A percentile compares a stretch with the other conserved stretches of the same genome.
phyloP scores from a whole-genome alignment of 805 yeast genomes.

The Peterozyma xylosa region DNA sequence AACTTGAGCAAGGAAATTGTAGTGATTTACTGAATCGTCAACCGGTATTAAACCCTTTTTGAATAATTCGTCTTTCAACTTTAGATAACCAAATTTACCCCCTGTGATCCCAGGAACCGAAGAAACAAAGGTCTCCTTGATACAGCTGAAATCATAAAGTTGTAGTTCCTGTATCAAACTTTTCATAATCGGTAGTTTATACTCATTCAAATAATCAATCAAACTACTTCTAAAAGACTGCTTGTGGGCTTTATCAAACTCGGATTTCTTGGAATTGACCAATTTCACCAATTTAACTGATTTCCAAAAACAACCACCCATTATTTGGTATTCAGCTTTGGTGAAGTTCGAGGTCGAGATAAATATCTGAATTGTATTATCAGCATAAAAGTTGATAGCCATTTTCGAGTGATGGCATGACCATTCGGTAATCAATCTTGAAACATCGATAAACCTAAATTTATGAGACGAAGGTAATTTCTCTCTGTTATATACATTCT shows the following conservation, averaged over 20 bases:
- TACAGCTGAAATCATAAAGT: constrained; percentile 33
- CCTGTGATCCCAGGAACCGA: constrained; percentile 39
- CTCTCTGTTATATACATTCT: constrained; percentile 26
- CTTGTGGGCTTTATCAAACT: constrained; percentile 11
- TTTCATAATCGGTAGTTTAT: constrained; percentile 23
- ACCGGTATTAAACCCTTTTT: constrained; percentile 20
- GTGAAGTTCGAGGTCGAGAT: constrained; percentile 57
- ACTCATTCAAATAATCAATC: constrained; percentile 33
- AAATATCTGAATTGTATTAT: constrained; percentile 39
- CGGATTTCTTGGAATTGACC: constrained; percentile 1
- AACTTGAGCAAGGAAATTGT: constrained; percentile 32
- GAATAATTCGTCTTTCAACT: constrained; percentile 31
- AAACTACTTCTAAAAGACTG: constrained; percentile 38
- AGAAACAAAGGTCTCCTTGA: constrained; percentile 46
- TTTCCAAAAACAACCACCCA: constrained; percentile 8
- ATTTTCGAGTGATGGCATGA: constrained; percentile 61
- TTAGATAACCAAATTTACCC: constrained; percentile 40
- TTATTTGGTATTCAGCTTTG: constrained; percentile 38
- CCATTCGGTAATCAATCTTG: constrained; percentile 24
- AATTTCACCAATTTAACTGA: constrained; percentile 3
- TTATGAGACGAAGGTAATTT: constrained; percentile 11
- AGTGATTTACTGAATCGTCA: constrained; percentile 3
- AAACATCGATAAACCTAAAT: constrained; percentile 18
- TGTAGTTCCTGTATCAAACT: constrained; percentile 22
- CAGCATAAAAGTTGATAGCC: constrained; percentile 49